These are phyloP conservation scores for Globisporangium emineosum DNA, from an alignment of 352 stramenopile species.

Conservation along the genomic window DNA sequence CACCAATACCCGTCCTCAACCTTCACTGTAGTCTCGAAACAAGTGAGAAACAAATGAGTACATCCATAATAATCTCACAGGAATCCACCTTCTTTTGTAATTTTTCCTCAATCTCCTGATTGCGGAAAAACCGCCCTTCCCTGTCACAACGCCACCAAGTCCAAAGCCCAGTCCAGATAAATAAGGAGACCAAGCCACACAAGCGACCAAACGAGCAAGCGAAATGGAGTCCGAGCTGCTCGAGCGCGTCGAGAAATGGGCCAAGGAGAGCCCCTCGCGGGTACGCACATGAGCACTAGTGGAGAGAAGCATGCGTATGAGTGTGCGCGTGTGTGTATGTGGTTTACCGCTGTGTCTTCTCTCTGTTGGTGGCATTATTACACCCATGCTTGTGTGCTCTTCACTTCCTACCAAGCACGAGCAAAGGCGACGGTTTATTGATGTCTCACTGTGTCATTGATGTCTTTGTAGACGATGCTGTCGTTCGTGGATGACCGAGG, in stretches of 20 bases:
- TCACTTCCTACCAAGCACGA: not conserved
- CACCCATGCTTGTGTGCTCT: not conserved
- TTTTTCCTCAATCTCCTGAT: no score
- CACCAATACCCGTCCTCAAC: conserved; percentile 4
- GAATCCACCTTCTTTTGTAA: no score
- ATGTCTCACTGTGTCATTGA: not conserved
- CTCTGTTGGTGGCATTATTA: not conserved
- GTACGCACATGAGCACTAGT: conserved; percentile 21
- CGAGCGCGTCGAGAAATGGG: conserved; percentile 71
- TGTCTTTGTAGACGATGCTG: conserved; percentile 50
- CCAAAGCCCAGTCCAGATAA: not conserved
- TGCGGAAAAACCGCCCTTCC: not conserved
- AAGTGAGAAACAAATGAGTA: not conserved
- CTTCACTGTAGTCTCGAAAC: not conserved
- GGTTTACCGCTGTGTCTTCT: not conserved
- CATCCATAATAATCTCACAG: no score
- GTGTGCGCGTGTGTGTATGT: not conserved
- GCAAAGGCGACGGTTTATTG: not conserved
- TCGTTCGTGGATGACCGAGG: conserved; percentile 80
- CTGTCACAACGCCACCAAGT: not conserved
- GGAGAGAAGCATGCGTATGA: not conserved
- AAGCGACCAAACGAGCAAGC: no score
- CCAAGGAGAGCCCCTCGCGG: conserved; percentile 61
- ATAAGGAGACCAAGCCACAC: not conserved
- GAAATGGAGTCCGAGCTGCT: conserved; percentile 73